These are phyloP conservation scores for Corylus americana DNA, from an alignment of 306 rosid species.

Conservation along the genomic window DNA sequence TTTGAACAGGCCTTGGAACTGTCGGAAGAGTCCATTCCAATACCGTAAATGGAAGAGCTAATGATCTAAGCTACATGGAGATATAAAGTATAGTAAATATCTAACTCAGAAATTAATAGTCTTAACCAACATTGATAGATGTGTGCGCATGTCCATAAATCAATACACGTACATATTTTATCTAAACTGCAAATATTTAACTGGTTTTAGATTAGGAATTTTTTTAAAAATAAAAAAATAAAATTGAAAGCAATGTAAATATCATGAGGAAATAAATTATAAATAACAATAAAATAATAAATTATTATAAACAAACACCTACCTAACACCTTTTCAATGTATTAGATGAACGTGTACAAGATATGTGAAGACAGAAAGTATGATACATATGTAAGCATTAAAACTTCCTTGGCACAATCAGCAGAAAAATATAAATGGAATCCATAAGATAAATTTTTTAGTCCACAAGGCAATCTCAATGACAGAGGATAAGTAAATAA, in stretches of 20 bases:
- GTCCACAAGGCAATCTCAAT: neutral
- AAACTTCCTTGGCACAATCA: neutral
- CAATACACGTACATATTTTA: neutral
- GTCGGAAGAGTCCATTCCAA: slow-evolving; percentile 99
- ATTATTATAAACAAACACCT: neutral
- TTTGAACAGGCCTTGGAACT: slow-evolving; percentile 68
- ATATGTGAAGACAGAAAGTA: neutral
- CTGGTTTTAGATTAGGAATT: neutral
- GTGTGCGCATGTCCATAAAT: neutral
- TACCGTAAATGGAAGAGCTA: slow-evolving; percentile 99
- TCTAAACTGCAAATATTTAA: slow-evolving; percentile 14
- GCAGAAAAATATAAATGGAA: neutral
- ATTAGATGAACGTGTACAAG: neutral
- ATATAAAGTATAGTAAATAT: slow-evolving; percentile 55
- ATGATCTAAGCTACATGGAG: slow-evolving; percentile 98
- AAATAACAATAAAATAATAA: too few species aligned
- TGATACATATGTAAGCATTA: neutral
- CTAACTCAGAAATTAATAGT: slow-evolving; percentile 21
- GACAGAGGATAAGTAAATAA: neutral
- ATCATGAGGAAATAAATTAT: neutral
- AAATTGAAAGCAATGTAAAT: neutral
- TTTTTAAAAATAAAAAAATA: neutral
- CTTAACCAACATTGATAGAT: slow-evolving; percentile 12
- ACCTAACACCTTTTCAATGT: neutral
- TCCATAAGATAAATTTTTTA: neutral